phyloP scores from a whole-genome alignment of 345 rosid species.

The Eutrema yunnanense region DNA sequence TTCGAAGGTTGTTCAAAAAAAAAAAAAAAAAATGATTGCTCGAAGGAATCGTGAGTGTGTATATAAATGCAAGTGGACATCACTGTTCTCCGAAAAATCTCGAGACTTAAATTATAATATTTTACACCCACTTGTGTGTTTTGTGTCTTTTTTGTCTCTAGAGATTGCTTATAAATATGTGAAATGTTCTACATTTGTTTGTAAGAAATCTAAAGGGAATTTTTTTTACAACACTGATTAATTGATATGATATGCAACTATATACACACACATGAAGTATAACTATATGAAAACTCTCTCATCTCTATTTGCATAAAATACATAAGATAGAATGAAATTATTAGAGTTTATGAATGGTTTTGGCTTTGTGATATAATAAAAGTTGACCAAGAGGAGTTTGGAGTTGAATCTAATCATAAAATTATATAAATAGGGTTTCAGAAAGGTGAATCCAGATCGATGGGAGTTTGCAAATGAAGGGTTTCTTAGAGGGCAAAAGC shows the following conservation, averaged over 20 bases:
- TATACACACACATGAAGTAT: not conserved
- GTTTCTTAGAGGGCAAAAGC: conserved; percentile 65
- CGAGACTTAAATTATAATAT: conserved; percentile 4
- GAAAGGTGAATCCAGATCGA: conserved; percentile 88
- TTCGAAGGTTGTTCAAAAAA: too few species aligned
- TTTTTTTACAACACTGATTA: not conserved
- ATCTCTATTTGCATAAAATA: conserved; percentile 23
- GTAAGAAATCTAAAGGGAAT: not conserved
- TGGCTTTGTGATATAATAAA: not conserved
- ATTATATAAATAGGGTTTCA: conserved; percentile 59
- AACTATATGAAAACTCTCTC: not conserved
- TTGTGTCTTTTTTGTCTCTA: conserved; percentile 14
- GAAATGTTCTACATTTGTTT: not conserved
- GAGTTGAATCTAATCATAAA: conserved; percentile 21
- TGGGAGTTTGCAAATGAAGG: conserved; percentile 89
- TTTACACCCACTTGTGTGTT: conserved; percentile 23
- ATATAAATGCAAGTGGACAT: conserved; percentile 27
- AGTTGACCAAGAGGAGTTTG: conserved; percentile 3
- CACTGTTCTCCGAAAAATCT: conserved; percentile 18
- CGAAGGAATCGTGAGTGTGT: conserved; percentile 9
- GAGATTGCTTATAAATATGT: not conserved
- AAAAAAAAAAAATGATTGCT: too few species aligned
- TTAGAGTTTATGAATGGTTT: not conserved
- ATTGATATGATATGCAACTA: conserved; percentile 1
- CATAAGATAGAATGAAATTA: not conserved